Base-by-base conservation (phyloP, 495 filamentous ascomycete genomes). In the Penicillium psychrofluorescens region DNA sequence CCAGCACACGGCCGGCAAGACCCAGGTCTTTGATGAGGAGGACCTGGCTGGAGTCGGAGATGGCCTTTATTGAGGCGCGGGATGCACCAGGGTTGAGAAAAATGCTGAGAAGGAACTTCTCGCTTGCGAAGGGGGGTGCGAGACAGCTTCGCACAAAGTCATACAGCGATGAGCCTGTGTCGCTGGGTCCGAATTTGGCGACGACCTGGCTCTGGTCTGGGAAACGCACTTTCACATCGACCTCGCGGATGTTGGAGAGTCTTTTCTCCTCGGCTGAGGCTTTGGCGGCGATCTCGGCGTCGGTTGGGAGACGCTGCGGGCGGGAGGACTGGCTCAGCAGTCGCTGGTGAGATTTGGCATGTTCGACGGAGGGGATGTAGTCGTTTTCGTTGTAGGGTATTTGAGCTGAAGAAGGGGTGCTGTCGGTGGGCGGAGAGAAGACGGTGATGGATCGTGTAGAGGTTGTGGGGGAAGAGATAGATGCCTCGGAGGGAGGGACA, bases 151-250 rank as follows among this genome's bases (percentile, higher is more conserved):
- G 62, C 55, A 92, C 81, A 48, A 82, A 86, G 7, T 66, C 64
- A 64, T 96, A 88, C 1, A 95, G 68, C 13, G 70, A 59, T 10
- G 70, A 63, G 7, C 78, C 81, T 0, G 86, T 85, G 40, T 90
- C 81, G 1, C 65, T 51, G 5, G 79, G 77, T 3, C 66, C 70
- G 54, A 89, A 82, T 36, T 71, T 72, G 54, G 79, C 77, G 27
- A 84, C 72, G 13, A 88, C 75, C 33, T 79, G 78, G 43, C 77
- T 81, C 51, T 87, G 81, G 59, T 96, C 90, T 1, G 92, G 90
- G 49, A 95, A 89, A 15, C 91, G 84, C 41, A 97, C 71, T 47
- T 85, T 89, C 43, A 98, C 75, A 34, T 79, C 71, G 34, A 95
- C 80, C 35, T 77, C 71, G 31, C 75, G 82, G 43, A 90, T 70